Base-by-base conservation (phyloP, 2,329 filamentous ascomycete genomes). In the Sclerotinia borealis region DNA sequence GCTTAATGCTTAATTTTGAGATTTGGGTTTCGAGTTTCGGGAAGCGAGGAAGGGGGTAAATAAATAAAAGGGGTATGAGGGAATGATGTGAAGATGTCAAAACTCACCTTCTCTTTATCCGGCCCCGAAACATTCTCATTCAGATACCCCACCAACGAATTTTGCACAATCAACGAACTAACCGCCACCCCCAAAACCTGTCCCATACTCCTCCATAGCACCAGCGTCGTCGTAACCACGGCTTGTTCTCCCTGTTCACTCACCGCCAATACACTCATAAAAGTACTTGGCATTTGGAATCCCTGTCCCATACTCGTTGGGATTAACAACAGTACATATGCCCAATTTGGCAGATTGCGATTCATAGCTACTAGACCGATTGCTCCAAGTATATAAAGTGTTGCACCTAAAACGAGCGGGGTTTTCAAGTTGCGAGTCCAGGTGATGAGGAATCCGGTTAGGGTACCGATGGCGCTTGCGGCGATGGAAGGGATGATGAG, bases 121-220 rank as follows among this genome's bases (percentile, higher is more conserved):
- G 78, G 77, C 0, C 85, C 87, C 0, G 78, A 79, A 10, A 93
- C 86, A 39, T 82, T 80, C 13, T 73, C 67, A 5, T 83, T 75
- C 6, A 93, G 79, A 68, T 86, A 87, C 22, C 79, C 76, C 10
- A 83, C 76, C 59, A 93, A 77, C 0, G 84, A 81, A 70, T 92
- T 92, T 76, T 93, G 90, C 66, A 93, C 78, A 9, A 92, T 83
- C 63, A 92, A 80, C 72, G 87, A 90, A 68, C 85, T 89, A 59
- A 82, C 78, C 0, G 89, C 85, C 50, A 93, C 83, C n/a, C 90
- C 90, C 71, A 92, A 80, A 1, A 93, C 89, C 63, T 82, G 83
- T 8, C 90, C 90, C 6, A 93, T 75, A 64, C 84, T 85, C 61
- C 90, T 82, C 85, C 88, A 92, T 22, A 93, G 77, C 22, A 88